These are phyloP conservation scores for Mycena maculata DNA, from an alignment of 768 basidiomycete species.

Conservation along the genomic window DNA sequence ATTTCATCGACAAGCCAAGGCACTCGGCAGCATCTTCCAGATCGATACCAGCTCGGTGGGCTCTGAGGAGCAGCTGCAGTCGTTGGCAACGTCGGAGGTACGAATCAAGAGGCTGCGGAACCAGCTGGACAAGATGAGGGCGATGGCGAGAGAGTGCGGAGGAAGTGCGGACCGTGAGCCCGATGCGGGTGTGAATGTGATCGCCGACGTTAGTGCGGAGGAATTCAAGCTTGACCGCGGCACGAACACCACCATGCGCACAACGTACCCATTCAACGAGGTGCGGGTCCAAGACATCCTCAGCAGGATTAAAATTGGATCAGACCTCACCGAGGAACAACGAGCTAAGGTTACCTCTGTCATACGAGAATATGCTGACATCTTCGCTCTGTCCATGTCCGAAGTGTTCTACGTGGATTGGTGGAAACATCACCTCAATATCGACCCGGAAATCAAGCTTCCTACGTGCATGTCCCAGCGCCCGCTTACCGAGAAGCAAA, in stretches of 20 bases:
- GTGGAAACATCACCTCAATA: slow-evolving; percentile 19
- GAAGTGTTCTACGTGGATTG: slow-evolving; percentile 30
- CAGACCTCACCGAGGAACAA: slow-evolving; percentile 33
- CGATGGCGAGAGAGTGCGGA: slow-evolving; percentile 13
- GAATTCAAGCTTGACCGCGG: slow-evolving; percentile 22
- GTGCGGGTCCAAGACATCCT: slow-evolving; percentile 35
- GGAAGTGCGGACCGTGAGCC: neutral
- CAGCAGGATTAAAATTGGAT: slow-evolving; percentile 30
- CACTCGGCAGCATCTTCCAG: neutral
- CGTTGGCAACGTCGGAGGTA: slow-evolving; percentile 10
- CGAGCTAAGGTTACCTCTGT: neutral
- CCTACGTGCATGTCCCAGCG: slow-evolving; percentile 15
- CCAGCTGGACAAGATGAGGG: slow-evolving; percentile 24
- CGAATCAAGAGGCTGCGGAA: slow-evolving; percentile 4
- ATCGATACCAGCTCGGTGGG: neutral
- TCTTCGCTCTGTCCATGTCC: slow-evolving; percentile 30
- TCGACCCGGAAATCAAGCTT: neutral
- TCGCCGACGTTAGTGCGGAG: neutral
- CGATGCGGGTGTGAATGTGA: neutral
- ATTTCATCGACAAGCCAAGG: neutral
- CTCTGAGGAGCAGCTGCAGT: neutral
- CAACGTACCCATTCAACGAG: slow-evolving; percentile 36
- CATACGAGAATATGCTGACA: slow-evolving; percentile 29
- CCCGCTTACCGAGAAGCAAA: slow-evolving; percentile 18
- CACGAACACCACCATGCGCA: slow-evolving; percentile 14